Conservation (phyloP, 192 early-diverging fungal species). For the Chytriomyces sp. region DNA sequence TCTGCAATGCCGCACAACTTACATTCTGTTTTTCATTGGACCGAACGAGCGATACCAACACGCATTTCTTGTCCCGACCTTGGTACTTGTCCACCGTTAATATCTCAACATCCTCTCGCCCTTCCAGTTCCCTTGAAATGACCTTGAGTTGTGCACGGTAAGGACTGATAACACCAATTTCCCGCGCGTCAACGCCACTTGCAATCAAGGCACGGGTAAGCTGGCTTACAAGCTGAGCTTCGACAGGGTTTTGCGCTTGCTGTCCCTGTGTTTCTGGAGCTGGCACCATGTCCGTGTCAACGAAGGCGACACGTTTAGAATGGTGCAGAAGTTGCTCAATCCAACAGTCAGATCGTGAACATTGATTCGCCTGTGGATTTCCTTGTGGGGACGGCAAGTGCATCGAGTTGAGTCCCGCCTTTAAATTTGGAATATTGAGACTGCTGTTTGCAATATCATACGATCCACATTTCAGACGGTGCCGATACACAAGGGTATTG, state of each 20-base stretch:
- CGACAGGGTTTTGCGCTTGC: slow-evolving; percentile 70
- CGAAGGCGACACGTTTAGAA: slow-evolving; percentile 68
- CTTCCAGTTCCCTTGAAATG: slow-evolving; percentile 45
- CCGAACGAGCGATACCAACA: slow-evolving; percentile 88
- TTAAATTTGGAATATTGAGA: slow-evolving; percentile 42
- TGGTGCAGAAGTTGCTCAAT: slow-evolving; percentile 66
- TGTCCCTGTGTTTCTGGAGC: slow-evolving; percentile 59
- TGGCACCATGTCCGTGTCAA: slow-evolving; percentile 75
- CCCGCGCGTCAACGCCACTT: slow-evolving; percentile 65
- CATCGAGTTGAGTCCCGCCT: background rate
- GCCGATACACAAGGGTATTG: slow-evolving; percentile 82
- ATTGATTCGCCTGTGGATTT: background rate
- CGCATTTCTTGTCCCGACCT: slow-evolving; percentile 89
- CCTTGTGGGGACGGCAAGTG: slow-evolving; percentile 2
- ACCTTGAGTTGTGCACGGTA: slow-evolving; percentile 62
- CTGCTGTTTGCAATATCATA: slow-evolving; percentile 59
- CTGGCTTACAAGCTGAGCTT: slow-evolving; percentile 60
- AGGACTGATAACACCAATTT: slow-evolving; percentile 84
- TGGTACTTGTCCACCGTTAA: slow-evolving; percentile 93
- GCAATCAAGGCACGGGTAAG: slow-evolving; percentile 58
- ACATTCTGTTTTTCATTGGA: slow-evolving; percentile 71
- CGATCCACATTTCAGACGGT: slow-evolving; percentile 75
- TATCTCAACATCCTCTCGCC: slow-evolving; percentile 52
- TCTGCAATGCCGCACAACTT: slow-evolving; percentile 16
- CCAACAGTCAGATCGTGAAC: slow-evolving; percentile 59